Evolutionary conservation across 805 yeast species (phyloP).

Genomic region (Kuraishia molischiana): DNA sequence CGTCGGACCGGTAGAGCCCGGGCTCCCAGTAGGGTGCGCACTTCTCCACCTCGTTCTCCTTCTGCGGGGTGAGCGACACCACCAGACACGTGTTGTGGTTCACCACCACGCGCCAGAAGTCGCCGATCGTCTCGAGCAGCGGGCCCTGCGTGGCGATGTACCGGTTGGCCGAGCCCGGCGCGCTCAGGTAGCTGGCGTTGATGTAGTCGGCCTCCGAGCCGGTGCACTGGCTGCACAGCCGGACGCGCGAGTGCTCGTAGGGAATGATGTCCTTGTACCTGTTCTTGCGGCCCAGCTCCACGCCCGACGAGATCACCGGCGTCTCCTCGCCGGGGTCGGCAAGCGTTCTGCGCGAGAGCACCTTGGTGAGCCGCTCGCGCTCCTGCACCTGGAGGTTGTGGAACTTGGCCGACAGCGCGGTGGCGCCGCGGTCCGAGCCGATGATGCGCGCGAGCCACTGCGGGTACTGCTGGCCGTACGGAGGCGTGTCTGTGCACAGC

Average conservation of each 20-base stretch:
- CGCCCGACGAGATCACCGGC: conserved; percentile 58
- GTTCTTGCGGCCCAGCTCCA: conserved; percentile 74
- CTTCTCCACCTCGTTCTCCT: conserved; percentile 70
- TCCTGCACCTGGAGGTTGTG: conserved; percentile 61
- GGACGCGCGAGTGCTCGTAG: conserved; percentile 78
- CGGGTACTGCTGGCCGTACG: not conserved
- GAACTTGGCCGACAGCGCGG: conserved; percentile 41
- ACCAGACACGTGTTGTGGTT: conserved; percentile 58
- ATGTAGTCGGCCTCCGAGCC: conserved; percentile 49
- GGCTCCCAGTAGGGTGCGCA: conserved; percentile 77
- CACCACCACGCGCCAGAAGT: conserved; percentile 74
- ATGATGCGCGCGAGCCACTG: conserved; percentile 38
- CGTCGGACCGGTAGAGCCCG: conserved; percentile 33
- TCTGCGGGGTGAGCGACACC: conserved; percentile 65
- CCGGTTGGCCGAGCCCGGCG: conserved; percentile 26
- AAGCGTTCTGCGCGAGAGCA: conserved; percentile 16
- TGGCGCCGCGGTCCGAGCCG: conserved; percentile 25
- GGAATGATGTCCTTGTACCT: conserved; percentile 86
- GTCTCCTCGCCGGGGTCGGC: conserved; percentile 10
- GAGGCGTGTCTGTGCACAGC: conserved; percentile 10
- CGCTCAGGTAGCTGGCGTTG: conserved; percentile 70
- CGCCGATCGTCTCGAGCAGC: conserved; percentile 56
- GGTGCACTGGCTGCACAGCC: conserved; percentile 22
- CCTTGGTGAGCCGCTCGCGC: conserved; percentile 49
- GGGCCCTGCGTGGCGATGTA: conserved; percentile 94